phyloP scores from a whole-genome alignment of 225 moss, liverwort and hornwort species.

The Sphagnum contortum region DNA sequence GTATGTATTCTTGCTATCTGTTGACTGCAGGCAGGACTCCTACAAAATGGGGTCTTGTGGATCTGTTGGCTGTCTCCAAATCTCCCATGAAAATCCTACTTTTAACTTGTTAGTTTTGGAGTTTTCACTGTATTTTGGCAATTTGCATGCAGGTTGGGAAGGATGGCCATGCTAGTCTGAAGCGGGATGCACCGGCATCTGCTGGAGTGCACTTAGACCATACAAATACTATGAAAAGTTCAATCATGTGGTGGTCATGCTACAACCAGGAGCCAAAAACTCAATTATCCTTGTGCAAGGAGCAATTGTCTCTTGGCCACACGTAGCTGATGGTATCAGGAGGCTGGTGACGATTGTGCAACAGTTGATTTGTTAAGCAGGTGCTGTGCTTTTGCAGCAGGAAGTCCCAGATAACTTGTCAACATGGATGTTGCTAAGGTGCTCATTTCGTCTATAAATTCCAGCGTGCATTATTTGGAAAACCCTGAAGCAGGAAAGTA shows the following conservation, averaged over 20 bases:
- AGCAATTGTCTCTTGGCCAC: constrained; percentile 68
- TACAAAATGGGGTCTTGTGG: no score
- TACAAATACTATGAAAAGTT: constrained; percentile 50
- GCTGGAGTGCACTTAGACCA: constrained; percentile 59
- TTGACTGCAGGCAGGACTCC: no score
- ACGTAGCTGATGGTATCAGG: constrained; percentile 62
- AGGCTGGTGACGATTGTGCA: constrained; percentile 62
- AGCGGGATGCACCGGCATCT: constrained; percentile 49
- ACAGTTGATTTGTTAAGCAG: constrained; percentile 57
- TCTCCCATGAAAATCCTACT: no score
- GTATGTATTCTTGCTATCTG: no score
- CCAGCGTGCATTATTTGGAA: no score
- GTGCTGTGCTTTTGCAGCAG: constrained; percentile 61
- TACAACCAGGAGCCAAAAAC: constrained; percentile 68
- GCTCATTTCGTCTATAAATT: not conserved
- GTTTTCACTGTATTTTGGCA: not conserved
- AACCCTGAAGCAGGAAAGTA: no score
- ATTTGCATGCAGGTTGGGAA: constrained; percentile 47
- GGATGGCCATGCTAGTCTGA: constrained; percentile 53
- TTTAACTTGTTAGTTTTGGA: no score
- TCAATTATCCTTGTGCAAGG: constrained; percentile 72
- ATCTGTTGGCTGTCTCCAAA: no score
- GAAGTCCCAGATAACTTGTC: constrained; percentile 53
- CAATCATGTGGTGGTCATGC: constrained; percentile 78
- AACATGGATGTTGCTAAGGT: constrained; percentile 79